Evolutionary conservation across 805 yeast genomes (phyloP).

Genomic region (Saturnispora sanitii): DNA sequence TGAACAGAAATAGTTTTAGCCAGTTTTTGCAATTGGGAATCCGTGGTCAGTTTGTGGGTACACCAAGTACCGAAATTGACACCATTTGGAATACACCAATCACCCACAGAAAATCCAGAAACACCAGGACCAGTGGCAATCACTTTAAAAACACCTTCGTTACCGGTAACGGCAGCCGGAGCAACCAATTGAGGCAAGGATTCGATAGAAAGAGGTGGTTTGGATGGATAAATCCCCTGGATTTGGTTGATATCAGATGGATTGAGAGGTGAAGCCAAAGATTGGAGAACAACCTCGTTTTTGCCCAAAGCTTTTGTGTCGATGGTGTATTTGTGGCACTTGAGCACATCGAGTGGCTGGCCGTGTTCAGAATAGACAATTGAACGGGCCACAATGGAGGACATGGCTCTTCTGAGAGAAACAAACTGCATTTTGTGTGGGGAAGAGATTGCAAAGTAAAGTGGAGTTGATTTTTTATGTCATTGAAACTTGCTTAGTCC

Average conservation of each 20-base stretch:
- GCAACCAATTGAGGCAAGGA: conserved; percentile 40
- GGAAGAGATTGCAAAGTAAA: not conserved
- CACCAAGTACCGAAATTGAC: conserved; percentile 94
- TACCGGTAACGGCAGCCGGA: conserved; percentile 82
- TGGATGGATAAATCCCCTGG: conserved; percentile 78
- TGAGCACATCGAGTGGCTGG: conserved; percentile 46
- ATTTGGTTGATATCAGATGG: conserved; percentile 85
- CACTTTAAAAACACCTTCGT: conserved; percentile 88
- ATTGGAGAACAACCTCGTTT: conserved; percentile 48
- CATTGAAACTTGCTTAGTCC: not conserved
- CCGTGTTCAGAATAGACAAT: conserved; percentile 64
- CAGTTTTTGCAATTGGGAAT: conserved; percentile 46
- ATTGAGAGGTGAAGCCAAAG: conserved; percentile 77
- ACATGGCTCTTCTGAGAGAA: conserved; percentile 10
- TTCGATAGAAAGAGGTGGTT: conserved; percentile 47
- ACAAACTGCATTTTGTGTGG: not conserved
- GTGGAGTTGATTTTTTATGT: too few species aligned
- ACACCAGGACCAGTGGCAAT: conserved; percentile 56
- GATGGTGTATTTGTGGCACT: conserved; percentile 42
- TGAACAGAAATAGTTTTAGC: conserved; percentile 43
- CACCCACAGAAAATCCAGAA: conserved; percentile 47
- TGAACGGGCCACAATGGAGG: conserved; percentile 38
- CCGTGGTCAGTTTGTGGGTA: conserved; percentile 52
- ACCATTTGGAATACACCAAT: conserved; percentile 74
- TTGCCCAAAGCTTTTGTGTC: conserved; percentile 25